Evolutionary conservation across 1,284 basidiomycete species (phyloP), one percentile per base, ranked within the genome.

Genomic region (Fomitopsis palustris): DNA sequence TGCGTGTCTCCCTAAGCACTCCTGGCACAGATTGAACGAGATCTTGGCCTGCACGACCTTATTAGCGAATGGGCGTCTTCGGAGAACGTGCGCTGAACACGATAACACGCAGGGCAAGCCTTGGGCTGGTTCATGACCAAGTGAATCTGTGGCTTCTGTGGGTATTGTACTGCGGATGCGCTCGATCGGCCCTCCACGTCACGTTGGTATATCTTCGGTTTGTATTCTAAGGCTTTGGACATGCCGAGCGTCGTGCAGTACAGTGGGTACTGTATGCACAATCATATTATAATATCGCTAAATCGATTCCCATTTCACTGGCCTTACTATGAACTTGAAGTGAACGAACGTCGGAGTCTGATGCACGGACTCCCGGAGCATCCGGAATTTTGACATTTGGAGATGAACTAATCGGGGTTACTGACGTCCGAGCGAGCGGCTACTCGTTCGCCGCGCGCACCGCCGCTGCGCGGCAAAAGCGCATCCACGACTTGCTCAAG

Each of bases 11-110:
- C 35, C 21, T 45, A 23, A 39, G n/a, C 31, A n/a, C 9, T 14
- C 12, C 31, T 37, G 52, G 25, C 12, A 31, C 39, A 78, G 77
- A 71, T 78, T 42, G 78, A 79, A 58, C 63, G 57, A 33, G 71
- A 78, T 23, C 62, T 80, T 23, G 77, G 77, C 29, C 25, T 78
- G 53, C 70, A 73, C 54, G 67, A 67, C n/a, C 56, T 78, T 7
- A 63, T 77, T 4, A 61, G 51, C 14, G 59, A 49, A 9, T 66
- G 65, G 67, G 56, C 29, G 16, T n/a, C 31, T 19, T 27, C 65
- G 33, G 49, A 19, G 21, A 16, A 17, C 19, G 31, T 35, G 21
- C 31, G 21, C 3, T 19, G 33, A 37, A 37, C 35, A 14, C 16
- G 35, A 3, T 37, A 37, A 42, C 5, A 7, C 5, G 39, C 39